Conservation (phyloP, 2,329 filamentous ascomycete species). For the Cordyceps farinosa region DNA sequence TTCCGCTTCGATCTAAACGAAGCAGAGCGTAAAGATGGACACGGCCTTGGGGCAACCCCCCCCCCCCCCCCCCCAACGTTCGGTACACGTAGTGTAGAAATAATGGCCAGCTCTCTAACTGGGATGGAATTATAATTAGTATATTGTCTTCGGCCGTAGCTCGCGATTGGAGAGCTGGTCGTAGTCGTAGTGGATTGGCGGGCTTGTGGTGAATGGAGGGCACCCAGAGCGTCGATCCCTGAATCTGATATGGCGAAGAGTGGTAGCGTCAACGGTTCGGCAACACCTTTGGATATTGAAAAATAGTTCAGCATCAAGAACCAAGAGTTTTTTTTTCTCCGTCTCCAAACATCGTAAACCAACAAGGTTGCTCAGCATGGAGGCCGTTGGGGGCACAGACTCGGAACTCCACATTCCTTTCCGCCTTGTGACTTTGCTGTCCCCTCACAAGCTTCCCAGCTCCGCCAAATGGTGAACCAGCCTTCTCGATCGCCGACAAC, state of each 20-base stretch:
- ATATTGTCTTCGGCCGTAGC: no score
- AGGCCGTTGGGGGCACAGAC: background rate
- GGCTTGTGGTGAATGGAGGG: background rate
- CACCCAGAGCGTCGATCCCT: background rate
- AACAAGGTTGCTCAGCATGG: background rate
- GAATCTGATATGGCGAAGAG: background rate
- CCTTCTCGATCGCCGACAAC: background rate
- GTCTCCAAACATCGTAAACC: background rate
- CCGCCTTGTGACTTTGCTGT: background rate
- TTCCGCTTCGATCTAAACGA: no score
- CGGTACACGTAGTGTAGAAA: no score
- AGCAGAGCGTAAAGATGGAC: no score
- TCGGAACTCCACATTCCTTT: background rate
- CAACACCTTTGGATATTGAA: background rate
- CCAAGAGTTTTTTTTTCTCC: background rate
- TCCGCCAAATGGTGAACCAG: background rate
- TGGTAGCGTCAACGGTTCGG: constrained; percentile 1
- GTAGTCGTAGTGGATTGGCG: background rate
- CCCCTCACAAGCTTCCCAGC: background rate
- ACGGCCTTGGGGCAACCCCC: no score
- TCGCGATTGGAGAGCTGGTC: background rate
- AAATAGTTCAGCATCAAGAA: background rate
- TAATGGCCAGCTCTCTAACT: no score
- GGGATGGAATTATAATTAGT: no score
- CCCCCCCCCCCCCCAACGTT: no score